Evolutionary conservation across 2,329 filamentous ascomycete genomes (phyloP).

Genomic region (Gaeumannomyces tritici): DNA sequence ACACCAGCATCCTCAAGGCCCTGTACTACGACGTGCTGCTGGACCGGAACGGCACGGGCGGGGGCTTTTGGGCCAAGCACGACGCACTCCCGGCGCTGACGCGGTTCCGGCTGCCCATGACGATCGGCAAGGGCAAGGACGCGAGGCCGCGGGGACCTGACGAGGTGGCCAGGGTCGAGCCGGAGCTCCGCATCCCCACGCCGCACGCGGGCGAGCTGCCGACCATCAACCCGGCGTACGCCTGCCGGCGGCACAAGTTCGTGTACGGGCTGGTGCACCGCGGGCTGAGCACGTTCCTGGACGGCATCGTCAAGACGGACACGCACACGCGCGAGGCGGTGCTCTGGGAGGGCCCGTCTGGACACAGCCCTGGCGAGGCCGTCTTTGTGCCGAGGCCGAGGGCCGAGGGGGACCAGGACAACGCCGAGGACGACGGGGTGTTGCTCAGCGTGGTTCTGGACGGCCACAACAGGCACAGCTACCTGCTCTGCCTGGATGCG

Average conservation of each 20-base stretch:
- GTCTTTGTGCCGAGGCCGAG: conserved; percentile 52
- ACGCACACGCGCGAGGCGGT: conserved; percentile 37
- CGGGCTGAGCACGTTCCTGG: conserved; percentile 49
- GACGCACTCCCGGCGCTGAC: conserved; percentile 27
- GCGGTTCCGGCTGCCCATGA: conserved; percentile 29
- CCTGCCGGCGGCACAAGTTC: conserved; percentile 46
- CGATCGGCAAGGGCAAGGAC: conserved; percentile 15
- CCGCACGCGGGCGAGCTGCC: conserved; percentile 55
- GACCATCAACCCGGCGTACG: conserved; percentile 50
- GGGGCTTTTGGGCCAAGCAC: conserved; percentile 30
- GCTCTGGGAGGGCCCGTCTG: conserved; percentile 45
- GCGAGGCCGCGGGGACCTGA: conserved; percentile 14
- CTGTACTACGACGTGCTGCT: conserved; percentile 64
- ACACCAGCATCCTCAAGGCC: conserved; percentile 51
- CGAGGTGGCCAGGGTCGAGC: conserved; percentile 23
- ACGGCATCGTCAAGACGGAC: conserved; percentile 58
- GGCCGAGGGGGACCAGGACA: conserved; percentile 15
- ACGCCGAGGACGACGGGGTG: conserved; percentile 51
- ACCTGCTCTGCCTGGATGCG: conserved; percentile 56
- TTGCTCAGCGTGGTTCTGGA: conserved; percentile 56
- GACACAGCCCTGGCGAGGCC: conserved; percentile 59
- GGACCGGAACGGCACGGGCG: conserved; percentile 35
- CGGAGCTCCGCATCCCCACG: conserved; percentile 26
- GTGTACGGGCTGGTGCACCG: conserved; percentile 48
- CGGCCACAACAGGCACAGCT: conserved; percentile 46